Evolutionary conservation across 129 eudicot genomes (phyloP), one percentile per base, ranked within the genome.

Genomic region (Helianthus annuus): DNA sequence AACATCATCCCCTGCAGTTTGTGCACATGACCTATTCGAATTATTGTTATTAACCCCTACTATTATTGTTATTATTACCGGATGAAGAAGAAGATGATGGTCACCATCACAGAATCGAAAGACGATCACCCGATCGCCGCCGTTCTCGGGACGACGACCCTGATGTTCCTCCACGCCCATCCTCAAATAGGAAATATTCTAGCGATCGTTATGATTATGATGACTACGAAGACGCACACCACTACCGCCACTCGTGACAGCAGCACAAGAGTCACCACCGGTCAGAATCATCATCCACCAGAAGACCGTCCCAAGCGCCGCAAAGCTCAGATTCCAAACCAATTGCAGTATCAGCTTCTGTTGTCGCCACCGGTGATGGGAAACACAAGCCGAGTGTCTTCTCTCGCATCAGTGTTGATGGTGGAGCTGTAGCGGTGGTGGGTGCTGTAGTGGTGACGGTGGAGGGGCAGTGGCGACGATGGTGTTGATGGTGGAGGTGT

Each of bases 341-440:
- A 7, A 63, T 48, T 32, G 58, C 77, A 16, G 68, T 36, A 9
- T 48, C 85, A 13, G 59, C 85, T 3, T 15, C 66, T 60, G 66
- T 45, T 27, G 29, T 42, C 6, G 17, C 79, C 1, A 80, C 83
- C 9, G 64, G 75, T 2, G 90, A 82, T 39, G 70, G 80, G 71
- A 89, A 84, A 78, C 82, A 78, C 10, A 92, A 92, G 84, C 66
- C 79, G 0, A 89, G 98, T 49, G 97, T 93, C 36, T 93, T 90
- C 80, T 87, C 98, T 4, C 88, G 97, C 61, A 93, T 93, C 57
- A 87, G 96, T n/a, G n/a, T n/a, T n/a, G n/a, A n/a, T n/a, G n/a
- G n/a, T n/a, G n/a, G n/a, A n/a, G n/a, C n/a, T n/a, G n/a, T n/a
- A n/a, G n/a, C n/a, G n/a, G n/a, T n/a, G n/a, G n/a, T n/a, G n/a